Percentiles rank a stretch among this genome's conserved stretches.
These are phyloP conservation scores for Cyberlindnera maritima DNA, from an alignment of 805 yeast species.

Conservation along the genomic window DNA sequence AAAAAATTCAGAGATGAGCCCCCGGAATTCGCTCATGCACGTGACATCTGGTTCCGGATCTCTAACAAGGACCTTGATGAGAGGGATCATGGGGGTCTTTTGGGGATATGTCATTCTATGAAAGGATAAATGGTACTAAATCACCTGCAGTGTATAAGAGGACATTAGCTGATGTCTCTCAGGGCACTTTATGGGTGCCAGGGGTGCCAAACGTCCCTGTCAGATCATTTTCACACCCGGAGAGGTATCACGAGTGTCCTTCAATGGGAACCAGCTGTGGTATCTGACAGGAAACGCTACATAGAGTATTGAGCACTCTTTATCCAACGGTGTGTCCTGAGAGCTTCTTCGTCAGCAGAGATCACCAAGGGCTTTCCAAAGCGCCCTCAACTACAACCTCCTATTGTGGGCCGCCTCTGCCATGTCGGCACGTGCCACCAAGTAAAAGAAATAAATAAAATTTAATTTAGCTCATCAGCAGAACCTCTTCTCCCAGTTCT, in stretches of 20 bases:
- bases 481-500: not conserved
- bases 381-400: not conserved
- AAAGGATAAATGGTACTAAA: too few relatives aligned
- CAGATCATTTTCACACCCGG: not conserved
- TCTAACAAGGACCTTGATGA: not conserved
- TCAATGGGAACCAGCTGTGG: too few relatives aligned
- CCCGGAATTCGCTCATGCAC: slow-evolving; percentile 2
- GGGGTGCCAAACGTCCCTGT: not conserved
- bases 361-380: too few relatives aligned
- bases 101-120: too few relatives aligned
- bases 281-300: too few relatives aligned
- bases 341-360: too few relatives aligned
- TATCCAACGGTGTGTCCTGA: too few relatives aligned
- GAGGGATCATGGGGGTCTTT: too few relatives aligned
- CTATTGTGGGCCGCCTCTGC: not conserved
- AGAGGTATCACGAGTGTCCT: not conserved
- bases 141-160: too few relatives aligned
- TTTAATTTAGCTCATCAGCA: not conserved
- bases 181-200: not conserved
- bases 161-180: too few relatives aligned
- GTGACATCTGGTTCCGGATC: not conserved
- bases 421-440: slow-evolving; percentile 1
- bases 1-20: slow-evolving; percentile 15
- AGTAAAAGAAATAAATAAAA: not conserved
- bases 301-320: too few relatives aligned